A percentile compares a stretch with the other conserved stretches of the same genome.
These are phyloP conservation scores for Pelagomonas calceolata DNA, from an alignment of 108 stramenopile species.

Conservation along the genomic window DNA sequence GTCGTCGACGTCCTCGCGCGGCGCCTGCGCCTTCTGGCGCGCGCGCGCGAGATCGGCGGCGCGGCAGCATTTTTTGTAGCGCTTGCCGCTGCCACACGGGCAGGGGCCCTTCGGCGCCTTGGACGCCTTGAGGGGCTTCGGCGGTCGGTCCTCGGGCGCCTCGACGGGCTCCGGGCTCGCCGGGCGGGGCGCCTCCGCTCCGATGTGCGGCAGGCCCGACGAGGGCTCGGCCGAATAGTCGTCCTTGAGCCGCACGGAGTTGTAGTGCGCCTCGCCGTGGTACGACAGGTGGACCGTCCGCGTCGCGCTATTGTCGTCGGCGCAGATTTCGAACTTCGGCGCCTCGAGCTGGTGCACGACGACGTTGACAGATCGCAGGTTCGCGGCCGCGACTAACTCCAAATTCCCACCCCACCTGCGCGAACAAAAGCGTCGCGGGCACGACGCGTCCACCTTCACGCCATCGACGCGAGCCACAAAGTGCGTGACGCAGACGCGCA, in stretches of 20 bases:
- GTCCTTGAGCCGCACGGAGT: not conserved
- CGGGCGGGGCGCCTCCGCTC: no score
- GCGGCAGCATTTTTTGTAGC: not conserved
- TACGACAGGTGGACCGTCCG: constrained; percentile 22
- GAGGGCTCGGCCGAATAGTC: not conserved
- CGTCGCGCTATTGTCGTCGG: not conserved
- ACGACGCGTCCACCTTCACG: no score
- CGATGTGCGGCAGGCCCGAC: not conserved
- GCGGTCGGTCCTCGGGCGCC: not conserved
- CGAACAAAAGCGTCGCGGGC: no score
- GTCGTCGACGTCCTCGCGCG: no score
- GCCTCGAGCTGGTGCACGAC: not conserved
- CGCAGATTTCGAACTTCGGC: not conserved
- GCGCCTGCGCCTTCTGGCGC: no score
- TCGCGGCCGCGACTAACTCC: constrained; percentile 27
- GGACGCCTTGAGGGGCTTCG: not conserved
- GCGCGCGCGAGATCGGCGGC: not conserved
- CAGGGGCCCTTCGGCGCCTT: not conserved
- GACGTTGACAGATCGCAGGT: constrained; percentile 12
- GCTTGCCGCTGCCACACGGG: not conserved
- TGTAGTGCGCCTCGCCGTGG: constrained; percentile 31
- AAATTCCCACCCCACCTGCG: constrained; percentile 34
- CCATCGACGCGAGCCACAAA: no score
- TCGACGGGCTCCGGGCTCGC: not conserved
- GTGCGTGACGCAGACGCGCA: no score